Base-by-base conservation (phyloP, 2,329 filamentous ascomycete species). In the Nannizziopsis barbatae region DNA sequence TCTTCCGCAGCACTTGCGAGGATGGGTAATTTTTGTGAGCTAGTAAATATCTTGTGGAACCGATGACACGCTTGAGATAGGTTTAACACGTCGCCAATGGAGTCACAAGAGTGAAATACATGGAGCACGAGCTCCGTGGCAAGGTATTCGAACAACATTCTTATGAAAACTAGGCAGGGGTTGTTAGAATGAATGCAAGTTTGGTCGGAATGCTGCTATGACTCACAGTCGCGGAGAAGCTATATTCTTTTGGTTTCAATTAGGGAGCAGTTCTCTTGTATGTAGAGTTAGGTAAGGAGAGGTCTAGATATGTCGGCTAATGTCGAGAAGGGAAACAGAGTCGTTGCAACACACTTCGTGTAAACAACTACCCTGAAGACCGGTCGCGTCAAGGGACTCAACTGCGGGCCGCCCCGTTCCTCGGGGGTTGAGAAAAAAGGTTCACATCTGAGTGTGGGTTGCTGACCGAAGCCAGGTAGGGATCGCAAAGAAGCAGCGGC, bases 71-170 rank as follows among this genome's bases (percentile, higher is more conserved):
- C 75, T 11, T 71, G 65, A 14, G 75, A 70, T 7, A 81, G 68
- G 51, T 72, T 70, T 51, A 78, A 62, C 38, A 76, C 71, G 54
- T 78, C 75, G 50, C 66, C 60, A 42, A 80, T 64, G 30, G 72
- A 70, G 38, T 67, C 65, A 56, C 75, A 71, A 45, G 70, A 75
- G 49, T 71, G 66, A 60, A 74, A 78, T 46, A 81, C 68, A 49
- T 79, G 74, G 52, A 74, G 67, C 50, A 80, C 57, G 47, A 80
- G 70, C 65, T 81, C 78, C 57, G 74, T 77, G 18, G 78, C 71
- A 20, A 81, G 66, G 46, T 69, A 58, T 56, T 75, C 67, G 64
- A 80, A 69, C 45, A 69, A 57, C 76, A 80, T 81, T 54, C 40
- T 59, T 30, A 11, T 22, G 8, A 41, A 41, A 17, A 14, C 30